Conservation (phyloP, 202 grass and related monocot species). For the Zoysia matrella region DNA sequence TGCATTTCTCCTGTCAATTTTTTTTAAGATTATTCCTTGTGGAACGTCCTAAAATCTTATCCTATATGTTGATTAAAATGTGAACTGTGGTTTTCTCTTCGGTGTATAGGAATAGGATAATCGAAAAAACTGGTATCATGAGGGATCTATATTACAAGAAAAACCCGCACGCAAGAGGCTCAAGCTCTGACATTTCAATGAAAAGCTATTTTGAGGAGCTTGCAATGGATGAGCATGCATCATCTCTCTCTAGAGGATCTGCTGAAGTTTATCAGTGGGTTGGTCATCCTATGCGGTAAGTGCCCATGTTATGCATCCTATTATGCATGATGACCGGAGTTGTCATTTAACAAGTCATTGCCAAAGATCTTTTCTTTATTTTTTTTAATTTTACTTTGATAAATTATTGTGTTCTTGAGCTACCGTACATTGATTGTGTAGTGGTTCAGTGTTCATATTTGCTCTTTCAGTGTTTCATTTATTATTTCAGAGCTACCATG, state of each 20-base stretch:
- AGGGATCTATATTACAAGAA: constrained; percentile 85
- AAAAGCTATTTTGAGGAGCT: constrained; percentile 66
- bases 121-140: constrained; percentile 63
- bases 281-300: constrained; percentile 72
- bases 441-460: constrained; percentile 5
- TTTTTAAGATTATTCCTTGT: not conserved
- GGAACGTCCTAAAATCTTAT: not conserved
- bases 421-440: not conserved
- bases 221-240: constrained; percentile 73
- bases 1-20: not conserved
- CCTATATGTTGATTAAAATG: not conserved
- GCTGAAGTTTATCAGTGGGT: constrained; percentile 75
- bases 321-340: constrained; percentile 1
- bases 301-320: constrained; percentile 15
- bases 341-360: not conserved
- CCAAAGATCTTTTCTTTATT: not conserved
- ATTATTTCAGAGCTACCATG: constrained; percentile 63
- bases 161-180: constrained; percentile 56
- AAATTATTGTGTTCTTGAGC: constrained; percentile 24
- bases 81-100: constrained; percentile 27
- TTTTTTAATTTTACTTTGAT: not conserved
- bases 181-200: constrained; percentile 45
- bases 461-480: constrained; percentile 15
- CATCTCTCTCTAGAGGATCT: constrained; percentile 48
- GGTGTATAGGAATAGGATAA: constrained; percentile 62